These are phyloP conservation scores for Nepenthes gracilis DNA, from an alignment of 148 eudicot species.

Conservation along the genomic window DNA sequence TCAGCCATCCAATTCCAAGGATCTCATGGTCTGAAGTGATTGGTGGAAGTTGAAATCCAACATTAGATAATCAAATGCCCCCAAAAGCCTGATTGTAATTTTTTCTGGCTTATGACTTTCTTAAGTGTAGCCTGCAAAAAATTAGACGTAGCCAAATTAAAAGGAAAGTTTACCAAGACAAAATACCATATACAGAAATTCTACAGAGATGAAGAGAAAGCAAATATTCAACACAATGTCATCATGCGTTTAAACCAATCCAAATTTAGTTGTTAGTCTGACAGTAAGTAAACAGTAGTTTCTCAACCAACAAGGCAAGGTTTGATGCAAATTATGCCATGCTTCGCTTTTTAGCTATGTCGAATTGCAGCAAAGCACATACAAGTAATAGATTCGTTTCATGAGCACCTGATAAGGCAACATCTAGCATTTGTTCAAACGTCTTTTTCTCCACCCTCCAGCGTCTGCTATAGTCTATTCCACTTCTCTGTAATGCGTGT, in stretches of 20 bases:
- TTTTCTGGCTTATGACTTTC: conserved; percentile 46
- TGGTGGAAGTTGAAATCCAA: conserved; percentile 93
- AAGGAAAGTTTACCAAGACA: too few species aligned
- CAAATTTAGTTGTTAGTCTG: too few species aligned
- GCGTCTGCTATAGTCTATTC: conserved; percentile 78
- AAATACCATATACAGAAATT: too few species aligned
- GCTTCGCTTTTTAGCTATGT: background rate
- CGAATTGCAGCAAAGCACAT: conserved; percentile 2
- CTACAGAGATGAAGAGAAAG: too few species aligned
- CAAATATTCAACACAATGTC: too few species aligned
- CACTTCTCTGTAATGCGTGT: conserved; percentile 72
- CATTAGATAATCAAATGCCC: conserved; percentile 75
- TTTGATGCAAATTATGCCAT: background rate
- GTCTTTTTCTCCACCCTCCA: conserved; percentile 85
- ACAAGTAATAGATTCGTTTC: conserved; percentile 41
- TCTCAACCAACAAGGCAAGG: too few species aligned
- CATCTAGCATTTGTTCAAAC: conserved; percentile 65
- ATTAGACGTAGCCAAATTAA: background rate
- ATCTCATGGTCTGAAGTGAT: conserved; percentile 63
- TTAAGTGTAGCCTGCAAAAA: conserved; percentile 68
- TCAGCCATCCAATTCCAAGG: conserved; percentile 46
- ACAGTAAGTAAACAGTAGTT: too few species aligned
- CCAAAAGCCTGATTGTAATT: conserved; percentile 64
- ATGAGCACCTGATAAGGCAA: conserved; percentile 34
- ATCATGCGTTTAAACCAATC: too few species aligned